Conservation (phyloP, 2,329 filamentous ascomycete species). For the Mariannaea elegans region DNA sequence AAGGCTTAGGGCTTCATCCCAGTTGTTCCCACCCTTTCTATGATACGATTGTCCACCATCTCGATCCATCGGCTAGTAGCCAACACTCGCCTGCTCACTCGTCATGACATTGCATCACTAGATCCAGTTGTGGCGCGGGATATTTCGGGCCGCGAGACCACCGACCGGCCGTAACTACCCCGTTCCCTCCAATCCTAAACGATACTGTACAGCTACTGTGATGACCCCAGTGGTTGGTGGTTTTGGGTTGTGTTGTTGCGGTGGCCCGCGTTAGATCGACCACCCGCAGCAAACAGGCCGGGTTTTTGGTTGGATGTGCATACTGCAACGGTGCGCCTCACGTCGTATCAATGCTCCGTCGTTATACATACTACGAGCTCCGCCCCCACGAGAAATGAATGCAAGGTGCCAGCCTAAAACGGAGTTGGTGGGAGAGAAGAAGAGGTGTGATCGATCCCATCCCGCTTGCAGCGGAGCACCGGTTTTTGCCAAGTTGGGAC, state of each 20-base stretch:
- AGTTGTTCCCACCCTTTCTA: background rate
- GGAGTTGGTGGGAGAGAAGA: background rate
- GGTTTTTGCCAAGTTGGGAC: constrained; percentile 12
- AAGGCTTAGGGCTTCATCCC: background rate
- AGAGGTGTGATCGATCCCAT: background rate
- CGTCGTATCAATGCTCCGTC: background rate
- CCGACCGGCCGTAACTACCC: background rate
- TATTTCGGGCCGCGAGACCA: background rate
- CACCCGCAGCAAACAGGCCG: background rate
- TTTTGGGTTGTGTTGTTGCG: background rate
- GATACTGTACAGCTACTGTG: background rate
- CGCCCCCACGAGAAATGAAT: constrained; percentile 4
- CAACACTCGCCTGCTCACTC: constrained; percentile 5
- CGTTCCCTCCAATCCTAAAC: background rate
- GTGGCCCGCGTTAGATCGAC: background rate
- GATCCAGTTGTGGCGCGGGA: constrained; percentile 15
- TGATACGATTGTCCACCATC: background rate
- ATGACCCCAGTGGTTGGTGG: background rate
- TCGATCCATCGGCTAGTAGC: constrained; percentile 13
- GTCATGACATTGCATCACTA: constrained; percentile 18
- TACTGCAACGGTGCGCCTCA: background rate
- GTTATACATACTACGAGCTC: constrained; percentile 2
- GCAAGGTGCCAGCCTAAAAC: background rate
- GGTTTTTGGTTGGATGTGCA: background rate
- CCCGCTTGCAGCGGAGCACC: background rate